phyloP scores from a whole-genome alignment of 2,329 filamentous ascomycete species.

The Tolypocladium pustulatum region DNA sequence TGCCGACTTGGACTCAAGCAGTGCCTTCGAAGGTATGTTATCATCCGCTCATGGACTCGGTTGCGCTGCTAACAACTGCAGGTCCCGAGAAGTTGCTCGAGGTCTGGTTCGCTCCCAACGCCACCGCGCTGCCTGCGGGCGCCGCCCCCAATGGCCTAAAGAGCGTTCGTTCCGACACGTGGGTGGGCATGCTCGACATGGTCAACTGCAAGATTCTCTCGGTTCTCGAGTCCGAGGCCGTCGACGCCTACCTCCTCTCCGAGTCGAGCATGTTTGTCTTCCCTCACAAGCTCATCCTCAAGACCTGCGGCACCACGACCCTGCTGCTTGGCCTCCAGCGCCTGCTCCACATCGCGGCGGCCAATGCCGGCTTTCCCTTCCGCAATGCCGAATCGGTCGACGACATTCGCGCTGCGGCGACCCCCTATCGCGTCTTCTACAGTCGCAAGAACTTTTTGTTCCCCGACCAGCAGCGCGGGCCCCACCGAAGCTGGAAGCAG shows the following conservation, averaged over 20 bases:
- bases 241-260: slow-evolving; percentile 93
- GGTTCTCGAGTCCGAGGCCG: slow-evolving; percentile 81
- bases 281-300: slow-evolving; percentile 97
- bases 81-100: slow-evolving; percentile 95
- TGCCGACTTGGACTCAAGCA: slow-evolving; percentile 84
- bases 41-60: too few species aligned
- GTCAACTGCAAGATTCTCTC: slow-evolving; percentile 98
- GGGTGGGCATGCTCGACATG: slow-evolving; percentile 95
- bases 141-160: slow-evolving; percentile 73
- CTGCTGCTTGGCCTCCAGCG: slow-evolving; percentile 80
- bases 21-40: slow-evolving; percentile 76
- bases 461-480: slow-evolving; percentile 85
- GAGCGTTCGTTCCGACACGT: slow-evolving; percentile 69
- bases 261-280: slow-evolving; percentile 99
- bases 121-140: slow-evolving; percentile 58
- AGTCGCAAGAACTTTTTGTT: slow-evolving; percentile 98
- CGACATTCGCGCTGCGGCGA: slow-evolving; percentile 65
- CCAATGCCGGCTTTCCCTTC: slow-evolving; percentile 81
- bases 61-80: slow-evolving; percentile 19
- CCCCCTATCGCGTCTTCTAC: slow-evolving; percentile 94
- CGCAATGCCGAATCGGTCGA: slow-evolving; percentile 55
- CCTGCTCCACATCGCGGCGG: slow-evolving; percentile 82
- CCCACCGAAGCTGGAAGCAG: slow-evolving; percentile 94
- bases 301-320: slow-evolving; percentile 96
- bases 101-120: slow-evolving; percentile 89